Evolutionary conservation across 805 yeast species (phyloP).

Genomic region (Wickerhamiella spandovensis): DNA sequence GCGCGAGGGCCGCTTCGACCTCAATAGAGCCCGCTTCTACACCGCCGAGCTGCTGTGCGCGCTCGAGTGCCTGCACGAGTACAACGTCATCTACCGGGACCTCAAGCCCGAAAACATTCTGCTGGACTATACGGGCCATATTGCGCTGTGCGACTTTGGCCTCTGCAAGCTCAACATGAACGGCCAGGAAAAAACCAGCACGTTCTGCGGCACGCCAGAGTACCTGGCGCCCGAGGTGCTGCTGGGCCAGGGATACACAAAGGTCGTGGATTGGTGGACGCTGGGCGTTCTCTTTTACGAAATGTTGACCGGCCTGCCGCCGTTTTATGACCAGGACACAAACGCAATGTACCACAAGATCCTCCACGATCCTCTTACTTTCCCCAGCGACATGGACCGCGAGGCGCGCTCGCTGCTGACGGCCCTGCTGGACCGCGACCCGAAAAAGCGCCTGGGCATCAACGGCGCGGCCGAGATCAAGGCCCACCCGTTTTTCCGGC

Average conservation of each 20-base stretch:
- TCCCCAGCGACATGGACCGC: constrained; percentile 76
- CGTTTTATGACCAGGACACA: constrained; percentile 89
- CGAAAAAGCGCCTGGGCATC: constrained; percentile 58
- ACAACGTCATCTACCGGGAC: constrained; percentile 90
- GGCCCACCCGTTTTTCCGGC: constrained; percentile 71
- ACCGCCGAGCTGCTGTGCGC: constrained; percentile 91
- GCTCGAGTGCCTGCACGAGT: constrained; percentile 76
- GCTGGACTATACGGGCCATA: constrained; percentile 92
- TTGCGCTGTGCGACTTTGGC: constrained; percentile 95
- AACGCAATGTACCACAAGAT: constrained; percentile 91
- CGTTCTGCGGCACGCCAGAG: constrained; percentile 98
- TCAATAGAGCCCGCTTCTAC: constrained; percentile 83
- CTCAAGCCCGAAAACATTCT: constrained; percentile 92
- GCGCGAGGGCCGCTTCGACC: constrained; percentile 74
- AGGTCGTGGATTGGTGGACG: constrained; percentile 98
- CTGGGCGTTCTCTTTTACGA: constrained; percentile 86
- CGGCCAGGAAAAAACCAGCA: constrained; percentile 68
- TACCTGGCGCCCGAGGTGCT: constrained; percentile 91
- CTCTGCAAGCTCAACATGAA: constrained; percentile 92
- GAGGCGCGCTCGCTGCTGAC: constrained; percentile 73
- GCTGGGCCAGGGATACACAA: constrained; percentile 85
- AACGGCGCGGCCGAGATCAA: constrained; percentile 78
- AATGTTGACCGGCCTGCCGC: constrained; percentile 95
- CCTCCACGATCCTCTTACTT: constrained; percentile 72
- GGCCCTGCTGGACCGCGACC: constrained; percentile 73